Percentiles rank a stretch among this genome's conserved stretches.
Conservation (phyloP, 1,139 yeast species). For the Suzukiozyma palmioleophila region DNA sequence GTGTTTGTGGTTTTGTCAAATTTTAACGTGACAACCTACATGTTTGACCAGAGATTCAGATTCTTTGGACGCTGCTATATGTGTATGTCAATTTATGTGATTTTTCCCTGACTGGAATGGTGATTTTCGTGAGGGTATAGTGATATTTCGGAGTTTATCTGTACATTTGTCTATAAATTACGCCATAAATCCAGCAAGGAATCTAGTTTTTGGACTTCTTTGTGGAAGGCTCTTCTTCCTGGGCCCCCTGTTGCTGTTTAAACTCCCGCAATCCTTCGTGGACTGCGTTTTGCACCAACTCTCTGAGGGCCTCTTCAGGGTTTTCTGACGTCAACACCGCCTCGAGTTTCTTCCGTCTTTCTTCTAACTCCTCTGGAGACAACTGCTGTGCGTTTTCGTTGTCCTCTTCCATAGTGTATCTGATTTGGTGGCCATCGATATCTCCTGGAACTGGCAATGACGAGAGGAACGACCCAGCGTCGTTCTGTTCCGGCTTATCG, state of each 20-base stretch:
- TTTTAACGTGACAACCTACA: too few species aligned
- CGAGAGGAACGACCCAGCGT: conserved; percentile 12
- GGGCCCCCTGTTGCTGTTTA: conserved; percentile 15
- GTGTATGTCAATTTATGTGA: too few species aligned
- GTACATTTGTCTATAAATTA: background rate
- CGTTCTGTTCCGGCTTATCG: conserved; percentile 19
- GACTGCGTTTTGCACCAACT: conserved; percentile 62
- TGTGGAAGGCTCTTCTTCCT: conserved; percentile 12
- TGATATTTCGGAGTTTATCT: background rate
- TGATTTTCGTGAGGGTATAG: too few species aligned
- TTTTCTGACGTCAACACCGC: conserved; percentile 71
- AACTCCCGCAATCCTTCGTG: conserved; percentile 42
- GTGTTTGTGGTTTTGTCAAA: too few species aligned
- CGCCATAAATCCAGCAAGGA: background rate
- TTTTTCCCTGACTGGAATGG: too few species aligned
- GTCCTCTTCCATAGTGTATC: conserved; percentile 51
- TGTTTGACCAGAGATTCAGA: too few species aligned
- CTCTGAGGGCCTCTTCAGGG: conserved; percentile 72
- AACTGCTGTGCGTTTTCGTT: conserved; percentile 5
- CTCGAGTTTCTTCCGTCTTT: conserved; percentile 61
- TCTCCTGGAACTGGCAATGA: conserved; percentile 40
- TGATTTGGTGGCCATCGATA: conserved; percentile 50
- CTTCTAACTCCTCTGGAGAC: conserved; percentile 33
- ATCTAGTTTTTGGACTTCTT: conserved; percentile 23
- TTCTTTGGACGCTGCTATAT: too few species aligned